Base-by-base conservation (phyloP, 768 basidiomycete species). In the Termitomyces sp. region DNA sequence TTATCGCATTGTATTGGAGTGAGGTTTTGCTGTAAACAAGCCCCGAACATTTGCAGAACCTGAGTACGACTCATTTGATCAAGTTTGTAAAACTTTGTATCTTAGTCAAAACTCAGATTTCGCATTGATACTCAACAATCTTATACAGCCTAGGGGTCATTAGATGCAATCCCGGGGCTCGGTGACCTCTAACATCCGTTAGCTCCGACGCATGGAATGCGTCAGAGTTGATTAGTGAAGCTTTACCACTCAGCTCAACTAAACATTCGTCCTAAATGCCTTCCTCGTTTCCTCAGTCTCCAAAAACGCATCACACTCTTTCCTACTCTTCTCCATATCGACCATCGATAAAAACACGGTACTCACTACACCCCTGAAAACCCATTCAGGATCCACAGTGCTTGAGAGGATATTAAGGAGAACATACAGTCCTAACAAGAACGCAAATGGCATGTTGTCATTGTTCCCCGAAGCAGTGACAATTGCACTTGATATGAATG, bases 371-470 rank as follows among this genome's bases (percentile, higher is more conserved):
- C 83, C 81, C 8, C 83, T 85, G 44, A 41, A 49, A 38, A 54
- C 28, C 15, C n/a, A n/a, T n/a, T 40, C 3, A 55, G 17, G 21
- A 21, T 53, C 23, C 56, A 19, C 58, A 31, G 19, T 9, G 23
- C 35, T 33, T 12, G 10, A 51, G 28, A 52, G 41, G 30, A 64
- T 10, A 37, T 35, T 35, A 40, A 47, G 33, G 48, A 44, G 26
- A 5, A 75, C 84, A 54, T 68, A 87, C 85, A 90, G 70, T 8
- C 73, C 80, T 63, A 90, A 87, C 12, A 88, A 72, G 67, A 89
- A 89, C 3, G 84, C 80, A 64, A 90, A 90, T 0, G 87, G 84
- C 80, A 86, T 87, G 66, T 85, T 88, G 62, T 86, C 75, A 61
- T 89, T 89, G 67, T 86, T 80, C 48, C 74, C 75, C 0, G 86